Evolutionary conservation across 139 green algal species (phyloP), one percentile per base, ranked within the genome.

Genomic region (Auxenochlorella pyrenoidosa): DNA sequence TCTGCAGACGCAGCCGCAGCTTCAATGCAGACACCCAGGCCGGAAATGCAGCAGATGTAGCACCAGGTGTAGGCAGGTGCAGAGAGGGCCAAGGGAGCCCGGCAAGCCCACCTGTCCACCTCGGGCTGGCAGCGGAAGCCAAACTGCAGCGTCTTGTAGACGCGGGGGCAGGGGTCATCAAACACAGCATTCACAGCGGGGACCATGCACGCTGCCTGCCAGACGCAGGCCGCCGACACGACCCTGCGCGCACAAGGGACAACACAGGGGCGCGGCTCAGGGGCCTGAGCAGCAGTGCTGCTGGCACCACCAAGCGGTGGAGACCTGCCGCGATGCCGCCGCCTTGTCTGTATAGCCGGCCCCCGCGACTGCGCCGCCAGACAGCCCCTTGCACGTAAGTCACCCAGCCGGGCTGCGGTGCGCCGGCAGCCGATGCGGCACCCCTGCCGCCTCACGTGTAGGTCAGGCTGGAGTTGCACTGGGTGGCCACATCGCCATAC

Each of bases 121-220:
- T 80, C 75, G 3, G 75, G 75, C n/a, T 65, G 58, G 36, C 79
- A 85, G n/a, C 79, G 66, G 79, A 40, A 85, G 38, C 59, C 63
- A 41, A 85, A 75, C 38, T 75, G 63, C 38, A 85, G 60, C 21
- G 36, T 58, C 79, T 85, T 85, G 59, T 44, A 68, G 16, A 60
- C 26, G 40, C 24, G 15, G 1, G 79, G 79, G 79, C 79, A 85
- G 40, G 79, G 59, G 59, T 85, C 79, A 5, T 75, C 60, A 24
- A 85, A 85, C 8, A 85, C 40, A 2, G 63, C n/a, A 38, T 75
- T 85, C 18, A 85, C 79, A 5, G 79, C 79, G 0, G 79, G 79
- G 36, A 85, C 59, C 60, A 85, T 59, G 79, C 79, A 85, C 4
- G 79, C 79, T 38, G 59, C 10, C 26, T 85, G 38, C 19, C 40